Evolutionary conservation across 108 stramenopile genomes (phyloP), one percentile per base, ranked within the genome.

Genomic region (Cyclostephanos invisitatus): DNA sequence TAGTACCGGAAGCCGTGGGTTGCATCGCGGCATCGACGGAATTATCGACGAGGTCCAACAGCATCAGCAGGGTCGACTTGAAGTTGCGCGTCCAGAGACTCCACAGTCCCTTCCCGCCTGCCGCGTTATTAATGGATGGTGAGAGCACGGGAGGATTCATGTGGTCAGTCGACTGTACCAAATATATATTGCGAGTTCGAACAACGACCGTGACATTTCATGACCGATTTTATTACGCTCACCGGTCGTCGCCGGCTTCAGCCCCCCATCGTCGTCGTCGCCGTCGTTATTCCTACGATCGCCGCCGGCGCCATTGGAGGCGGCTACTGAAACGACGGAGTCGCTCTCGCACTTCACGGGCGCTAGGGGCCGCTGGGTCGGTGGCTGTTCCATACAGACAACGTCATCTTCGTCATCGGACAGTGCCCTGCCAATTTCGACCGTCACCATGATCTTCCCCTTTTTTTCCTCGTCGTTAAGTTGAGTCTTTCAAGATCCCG

Each of bases 41-140:
- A 73, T 86, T 86, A 65, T 86, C 83, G 46, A 86, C 81, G 3
- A 86, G 47, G 58, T 86, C 86, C 56, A 86, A 28, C 7, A 84
- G 36, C 0, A 83, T 83, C 40, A 78, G 7, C 8, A 81, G 36
- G 5, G 86, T 80, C 7, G 71, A 81, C 27, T 83, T 73, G 61
- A 86, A 86, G 50, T 63, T 68, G 1, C 83, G 70, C 9, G 73
- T 78, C 81, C 83, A 86, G 18, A 80, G 59, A 40, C 67, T 65
- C 86, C 86, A 86, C 61, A 86, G 78, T 21, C 86, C 86, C 46
- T 54, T 67, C 4, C 86, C 86, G 64, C 47, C 28, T 50, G 42
- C 28, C 32, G 42, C 48, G 6, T 53, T 20, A 20, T 53, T 49
- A 2, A 49, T 49, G 48, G 18, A 49, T n/a, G n/a, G n/a, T n/a